Percentiles rank a stretch among this genome's conserved stretches.
Conservation (phyloP, 2,329 filamentous ascomycete species). For the Magnaporthales sp. region DNA sequence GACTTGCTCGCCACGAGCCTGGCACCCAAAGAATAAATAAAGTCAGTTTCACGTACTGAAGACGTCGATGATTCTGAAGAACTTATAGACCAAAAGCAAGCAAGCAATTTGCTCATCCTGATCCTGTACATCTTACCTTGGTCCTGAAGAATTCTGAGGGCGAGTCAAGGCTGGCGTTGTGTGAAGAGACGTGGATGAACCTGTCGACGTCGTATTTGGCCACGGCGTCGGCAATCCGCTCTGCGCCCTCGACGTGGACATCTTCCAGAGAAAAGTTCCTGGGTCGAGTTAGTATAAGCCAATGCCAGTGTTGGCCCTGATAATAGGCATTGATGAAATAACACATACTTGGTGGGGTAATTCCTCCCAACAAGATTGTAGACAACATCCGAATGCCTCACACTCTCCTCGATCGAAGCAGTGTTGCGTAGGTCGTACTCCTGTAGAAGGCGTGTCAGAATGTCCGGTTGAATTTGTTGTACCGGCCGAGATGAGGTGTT, state of each 20-base stretch:
- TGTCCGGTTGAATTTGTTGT: neutral
- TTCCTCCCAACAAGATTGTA: slow-evolving; percentile 93
- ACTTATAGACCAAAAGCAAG: slow-evolving; percentile 18
- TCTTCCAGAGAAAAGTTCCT: slow-evolving; percentile 92
- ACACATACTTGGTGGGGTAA: slow-evolving; percentile 82
- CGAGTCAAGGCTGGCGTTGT: slow-evolving; percentile 77
- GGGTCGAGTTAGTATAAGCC: neutral
- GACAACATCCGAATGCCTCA: slow-evolving; percentile 93
- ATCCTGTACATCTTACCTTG: slow-evolving; percentile 53
- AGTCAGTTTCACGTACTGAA: neutral
- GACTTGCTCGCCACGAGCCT: slow-evolving; percentile 67
- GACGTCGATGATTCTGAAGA: neutral
- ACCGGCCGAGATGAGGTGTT: neutral
- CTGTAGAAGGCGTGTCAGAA: slow-evolving; percentile 28
- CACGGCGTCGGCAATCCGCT: slow-evolving; percentile 86
- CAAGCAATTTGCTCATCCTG: slow-evolving; percentile 27
- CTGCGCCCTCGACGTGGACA: slow-evolving; percentile 85
- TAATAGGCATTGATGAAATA: neutral
- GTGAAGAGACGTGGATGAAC: slow-evolving; percentile 93
- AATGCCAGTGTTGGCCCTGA: neutral
- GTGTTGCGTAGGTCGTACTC: slow-evolving; percentile 96
- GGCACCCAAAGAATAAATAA: slow-evolving; percentile 18
- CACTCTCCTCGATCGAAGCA: slow-evolving; percentile 89
- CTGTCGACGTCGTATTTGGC: slow-evolving; percentile 98
- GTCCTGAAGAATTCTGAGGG: slow-evolving; percentile 83